Base-by-base conservation (phyloP, 2,329 filamentous ascomycete species). In the Immersiporthe knoxdaviesiana region DNA sequence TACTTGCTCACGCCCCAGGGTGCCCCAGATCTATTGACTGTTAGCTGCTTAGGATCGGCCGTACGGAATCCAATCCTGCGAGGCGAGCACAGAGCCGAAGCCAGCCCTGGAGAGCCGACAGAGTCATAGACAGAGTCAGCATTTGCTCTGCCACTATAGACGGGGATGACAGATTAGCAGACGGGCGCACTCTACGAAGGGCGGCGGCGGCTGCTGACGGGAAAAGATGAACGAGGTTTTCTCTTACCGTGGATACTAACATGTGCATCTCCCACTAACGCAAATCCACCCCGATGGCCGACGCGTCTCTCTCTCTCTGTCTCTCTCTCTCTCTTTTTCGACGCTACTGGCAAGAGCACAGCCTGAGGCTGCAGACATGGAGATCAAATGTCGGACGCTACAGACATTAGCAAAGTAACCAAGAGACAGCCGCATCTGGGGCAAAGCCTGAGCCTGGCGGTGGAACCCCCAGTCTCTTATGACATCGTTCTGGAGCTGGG, bases 71-170 rank as follows among this genome's bases (percentile, higher is more conserved):
- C 7, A 50, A 24, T 24, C 18, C 21, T 50, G 47, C 10, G 50
- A 27, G 50, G 44, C 44, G 44, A 47, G 44, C 44, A 21, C 18
- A 47, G 7, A 10, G 14, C 18, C 18, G 44, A n/a, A 47, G 44
- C 44, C 18, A 7, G 44, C 44, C 44, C 44, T 18, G 6, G 44
- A 47, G 21, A 47, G 44, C 18, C 12, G 50, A 14, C 24, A 27
- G 7, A 16, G n/a, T n/a, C n/a, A n/a, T n/a, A n/a, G n/a, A n/a
- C n/a, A n/a, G n/a, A n/a, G 52, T 56, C 52, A 56, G 52, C 52
- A 56, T 56, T 56, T 56, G 27, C 52, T 56, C 52, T 56, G 52
- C 52, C 50, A 54, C 50, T 24, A 27, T n/a, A 27, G 50, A 54
- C 24, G 11, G 50, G 27, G 12, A 27, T 14, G 11, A 27, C 12